Evolutionary conservation across 1,284 basidiomycete species (phyloP).

Genomic region (Irpex lacteus): DNA sequence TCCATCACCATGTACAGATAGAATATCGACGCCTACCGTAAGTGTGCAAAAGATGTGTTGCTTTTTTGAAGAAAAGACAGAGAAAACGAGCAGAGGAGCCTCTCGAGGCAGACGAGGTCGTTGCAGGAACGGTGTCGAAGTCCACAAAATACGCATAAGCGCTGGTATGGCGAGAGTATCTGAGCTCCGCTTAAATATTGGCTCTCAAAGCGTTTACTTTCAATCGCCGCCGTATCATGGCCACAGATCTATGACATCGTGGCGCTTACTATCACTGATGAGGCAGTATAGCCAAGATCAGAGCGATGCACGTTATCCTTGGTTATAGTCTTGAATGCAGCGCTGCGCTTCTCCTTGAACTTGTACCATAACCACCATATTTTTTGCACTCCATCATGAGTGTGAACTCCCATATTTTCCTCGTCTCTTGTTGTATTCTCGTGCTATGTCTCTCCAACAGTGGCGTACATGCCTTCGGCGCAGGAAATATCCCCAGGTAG

Average conservation of each 20-base stretch:
- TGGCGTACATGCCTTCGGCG: slow-evolving; percentile 70
- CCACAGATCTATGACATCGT: neutral
- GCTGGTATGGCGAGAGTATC: slow-evolving; percentile 3
- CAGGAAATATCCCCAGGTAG: slow-evolving; percentile 73
- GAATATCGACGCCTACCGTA: slow-evolving; percentile 10
- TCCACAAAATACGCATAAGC: slow-evolving; percentile 12
- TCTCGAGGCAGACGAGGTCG: slow-evolving; percentile 17
- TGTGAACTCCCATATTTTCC: slow-evolving; percentile 31
- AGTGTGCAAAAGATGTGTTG: slow-evolving; percentile 5
- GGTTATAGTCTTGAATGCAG: slow-evolving; percentile 1
- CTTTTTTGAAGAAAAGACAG: slow-evolving; percentile 1
- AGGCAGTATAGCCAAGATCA: neutral
- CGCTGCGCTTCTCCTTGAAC: neutral
- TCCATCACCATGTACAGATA: neutral
- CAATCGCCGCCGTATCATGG: neutral
- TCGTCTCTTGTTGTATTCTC: slow-evolving; percentile 52
- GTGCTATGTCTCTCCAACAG: slow-evolving; percentile 54
- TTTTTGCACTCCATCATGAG: slow-evolving; percentile 18
- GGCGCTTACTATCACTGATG: neutral
- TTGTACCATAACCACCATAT: slow-evolving; percentile 3
- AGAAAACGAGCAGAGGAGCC: slow-evolving; percentile 20
- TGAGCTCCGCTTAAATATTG: neutral
- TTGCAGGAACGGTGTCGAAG: slow-evolving; percentile 18
- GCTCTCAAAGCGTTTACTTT: neutral
- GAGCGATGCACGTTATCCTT: neutral